These are phyloP conservation scores for Colletotrichum higginsianum DNA, from an alignment of 2,329 filamentous ascomycete species.

Conservation along the genomic window DNA sequence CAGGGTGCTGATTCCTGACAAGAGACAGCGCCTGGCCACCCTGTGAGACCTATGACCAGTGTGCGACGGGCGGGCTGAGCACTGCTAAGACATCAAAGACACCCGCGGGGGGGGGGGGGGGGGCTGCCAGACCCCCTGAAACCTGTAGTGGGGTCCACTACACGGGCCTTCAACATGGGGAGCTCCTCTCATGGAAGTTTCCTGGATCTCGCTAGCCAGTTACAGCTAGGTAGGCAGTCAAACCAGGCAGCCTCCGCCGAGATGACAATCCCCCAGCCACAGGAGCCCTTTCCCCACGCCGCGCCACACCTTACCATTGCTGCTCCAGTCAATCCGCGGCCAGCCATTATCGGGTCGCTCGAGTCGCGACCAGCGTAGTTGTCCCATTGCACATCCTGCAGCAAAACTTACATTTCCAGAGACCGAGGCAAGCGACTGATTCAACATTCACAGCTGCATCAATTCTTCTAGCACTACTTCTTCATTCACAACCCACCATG, in stretches of 20 bases:
- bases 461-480: not conserved
- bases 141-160: constrained; percentile 29
- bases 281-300: not conserved
- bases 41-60: constrained; percentile 22
- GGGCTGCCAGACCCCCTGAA: constrained; percentile 23
- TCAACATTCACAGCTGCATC: not conserved
- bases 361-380: constrained; percentile 16
- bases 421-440: not conserved
- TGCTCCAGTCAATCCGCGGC: constrained; percentile 18
- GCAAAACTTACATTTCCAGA: constrained; percentile 16
- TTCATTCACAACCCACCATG: constrained; percentile 45
- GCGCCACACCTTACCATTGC: constrained; percentile 13
- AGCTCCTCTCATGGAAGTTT: constrained; percentile 22
- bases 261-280: not conserved
- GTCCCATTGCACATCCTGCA: constrained; percentile 27
- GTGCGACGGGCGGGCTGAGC: constrained; percentile 15
- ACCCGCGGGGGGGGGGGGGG: not conserved
- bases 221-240: not conserved
- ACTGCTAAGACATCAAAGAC: constrained; percentile 26
- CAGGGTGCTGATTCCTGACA: constrained; percentile 24
- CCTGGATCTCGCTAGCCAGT: constrained; percentile 6
- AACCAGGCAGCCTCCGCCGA: not conserved
- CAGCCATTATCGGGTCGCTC: constrained; percentile 10
- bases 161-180: constrained; percentile 8
- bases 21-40: constrained; percentile 23